Base-by-base conservation (phyloP, 371 early-diverging fungal genomes). In the Basidiobolus meristosporus region DNA sequence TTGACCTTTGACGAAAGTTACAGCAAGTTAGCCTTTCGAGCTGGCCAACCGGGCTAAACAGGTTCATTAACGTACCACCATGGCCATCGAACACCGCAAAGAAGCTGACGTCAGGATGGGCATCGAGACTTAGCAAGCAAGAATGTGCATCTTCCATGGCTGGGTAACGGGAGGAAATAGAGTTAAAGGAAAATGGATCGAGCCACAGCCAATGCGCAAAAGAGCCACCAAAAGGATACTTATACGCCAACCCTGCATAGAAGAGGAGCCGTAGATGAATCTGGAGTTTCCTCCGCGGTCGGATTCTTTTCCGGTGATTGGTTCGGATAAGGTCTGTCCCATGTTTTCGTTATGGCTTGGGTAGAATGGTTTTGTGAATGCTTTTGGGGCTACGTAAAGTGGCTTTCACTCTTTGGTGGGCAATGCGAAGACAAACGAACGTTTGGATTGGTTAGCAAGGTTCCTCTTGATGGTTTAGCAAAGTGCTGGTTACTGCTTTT, bases 81-180 rank as follows among this genome's bases (percentile, higher is more conserved):
- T 96, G 97, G 1, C 97, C 97, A 57, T 96, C 97, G 56, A 75
- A 91, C 3, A 92, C 92, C n/a, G 77, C 89, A 67, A 90, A 96
- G 65, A 90, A 90, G 12, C 79, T 69, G 35, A 43, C 49, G 7
- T 36, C 21, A 7, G 18, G 45, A 14, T 52, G 62, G 2, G 14
- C 44, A 11, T 51, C 60, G 17, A 90, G 54, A 33, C 70, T 65
- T 28, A 88, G 63, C 41, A 83, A 48, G 22, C 88, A 82, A 1
- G 89, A 84, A 59, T 91, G 92, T 1, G 90, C 91, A 59, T 96
- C 96, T 58, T 95, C 96, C 96, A 95, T 95, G 41, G 65, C 87
- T 88, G 61, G 44, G 46, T 32, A 35, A 32, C 22, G 1, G 34
- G 10, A 37, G 16, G n/a, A n/a, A n/a, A n/a, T n/a, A n/a, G n/a